phyloP scores from a whole-genome alignment of 192 early-diverging fungal genomes.

The Polychytrium aggregatum region DNA sequence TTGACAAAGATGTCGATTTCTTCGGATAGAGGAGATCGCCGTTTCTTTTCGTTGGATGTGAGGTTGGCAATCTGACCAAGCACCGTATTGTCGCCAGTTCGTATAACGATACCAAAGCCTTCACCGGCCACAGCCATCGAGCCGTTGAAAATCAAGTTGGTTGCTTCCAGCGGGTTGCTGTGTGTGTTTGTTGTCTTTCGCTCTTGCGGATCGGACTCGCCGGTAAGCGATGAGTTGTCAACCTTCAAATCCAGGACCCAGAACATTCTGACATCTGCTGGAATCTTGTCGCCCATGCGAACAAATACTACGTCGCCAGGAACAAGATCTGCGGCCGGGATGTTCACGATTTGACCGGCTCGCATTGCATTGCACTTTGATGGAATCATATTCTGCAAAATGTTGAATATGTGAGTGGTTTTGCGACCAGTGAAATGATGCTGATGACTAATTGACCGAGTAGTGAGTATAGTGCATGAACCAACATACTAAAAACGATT shows the following conservation, averaged over 20 bases:
- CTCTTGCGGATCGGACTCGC: slow-evolving; percentile 91
- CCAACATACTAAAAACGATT: slow-evolving; percentile 66
- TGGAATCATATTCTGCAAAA: slow-evolving; percentile 66
- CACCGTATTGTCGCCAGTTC: slow-evolving; percentile 87
- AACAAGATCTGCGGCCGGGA: slow-evolving; percentile 65
- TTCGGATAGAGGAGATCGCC: slow-evolving; percentile 57
- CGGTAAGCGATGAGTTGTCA: slow-evolving; percentile 93
- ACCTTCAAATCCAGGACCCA: slow-evolving; percentile 79
- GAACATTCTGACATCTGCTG: slow-evolving; percentile 81
- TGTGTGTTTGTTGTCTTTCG: slow-evolving; percentile 51
- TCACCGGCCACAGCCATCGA: slow-evolving; percentile 76
- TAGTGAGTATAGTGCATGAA: no score
- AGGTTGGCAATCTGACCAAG: slow-evolving; percentile 89
- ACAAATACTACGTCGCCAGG: slow-evolving; percentile 81
- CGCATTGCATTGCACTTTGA: slow-evolving; percentile 70
- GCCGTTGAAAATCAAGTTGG: slow-evolving; percentile 84
- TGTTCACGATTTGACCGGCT: slow-evolving; percentile 57
- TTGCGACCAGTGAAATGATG: no score
- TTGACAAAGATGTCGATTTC: slow-evolving; percentile 76
- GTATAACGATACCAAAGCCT: slow-evolving; percentile 83
- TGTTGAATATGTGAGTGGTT: no score
- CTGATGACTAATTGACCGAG: no score
- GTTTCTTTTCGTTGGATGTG: slow-evolving; percentile 68
- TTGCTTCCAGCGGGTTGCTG: slow-evolving; percentile 81
- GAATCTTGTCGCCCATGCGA: slow-evolving; percentile 88